Evolutionary conservation across 805 yeast species (phyloP), one percentile per base, ranked within the genome.

Genomic region (Hanseniaspora mollemarum): DNA sequence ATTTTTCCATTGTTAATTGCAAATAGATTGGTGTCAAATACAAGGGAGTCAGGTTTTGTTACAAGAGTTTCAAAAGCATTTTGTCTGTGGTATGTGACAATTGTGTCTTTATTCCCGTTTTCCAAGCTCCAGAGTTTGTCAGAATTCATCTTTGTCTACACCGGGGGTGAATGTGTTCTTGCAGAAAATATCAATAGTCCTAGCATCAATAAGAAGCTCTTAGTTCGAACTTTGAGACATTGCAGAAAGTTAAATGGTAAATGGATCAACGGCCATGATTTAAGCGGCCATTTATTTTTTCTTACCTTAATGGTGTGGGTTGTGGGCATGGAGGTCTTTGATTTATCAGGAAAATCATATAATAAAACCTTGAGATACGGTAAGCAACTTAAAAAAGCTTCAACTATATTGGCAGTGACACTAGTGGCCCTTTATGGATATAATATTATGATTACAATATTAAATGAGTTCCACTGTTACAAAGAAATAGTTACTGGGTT

Each of bases 181-280:
- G 58, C 62, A 26, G 57, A 28, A 5, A 26, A 26, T 25, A 37
- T 37, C 18, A 5, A 10, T 35, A 16, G 22, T 28, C 12, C 16
- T 13, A 16, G 12, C 22, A 16, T 38, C 24, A 3, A 21, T 22
- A 21, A 38, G 39, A 25, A 33, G 32, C 25, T 10, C n/a, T 13
- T 46, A 26, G 37, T 49, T 8, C 28, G 24, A 13, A 35, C 35
- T 16, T 41, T 46, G 13, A 29, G 13, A 6, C 28, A 62, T 1
- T 75, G 92, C 62, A 65, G 92, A 62, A 46, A 61, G 54, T 26
- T 75, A 59, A 87, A 80, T 46, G 82, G 97, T 0, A 53, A 59
- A 15, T 83, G 90, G 92, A 54, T 57, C 7, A 87, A 95, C 0
- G 98, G 98, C 0, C 95, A 87, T 61, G 98, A 92, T 67, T 95